Base-by-base conservation (phyloP, 2,329 filamentous ascomycete species). In the Fusarium continuum region DNA sequence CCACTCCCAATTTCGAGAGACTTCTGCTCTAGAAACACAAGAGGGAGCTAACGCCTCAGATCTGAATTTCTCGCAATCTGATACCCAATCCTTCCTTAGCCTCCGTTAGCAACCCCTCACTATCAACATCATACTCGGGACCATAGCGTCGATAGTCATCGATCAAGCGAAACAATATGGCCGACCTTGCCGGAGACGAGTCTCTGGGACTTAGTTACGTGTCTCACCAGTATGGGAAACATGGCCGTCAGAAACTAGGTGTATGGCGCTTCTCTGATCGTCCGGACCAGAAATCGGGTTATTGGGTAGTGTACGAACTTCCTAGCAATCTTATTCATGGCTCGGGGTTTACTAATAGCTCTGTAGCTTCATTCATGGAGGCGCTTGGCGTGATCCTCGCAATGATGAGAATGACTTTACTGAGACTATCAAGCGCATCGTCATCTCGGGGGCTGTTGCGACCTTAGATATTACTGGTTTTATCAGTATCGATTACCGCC, bases 401-500 rank as follows among this genome's bases (percentile, higher is more conserved):
- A 77, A 82, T 50, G 77, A 77, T 35, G 77, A 80, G 23, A 69
- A 78, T 46, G 78, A 78, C 52, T 84, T 85, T 65, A 59, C 72
- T 22, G 75, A 81, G 5, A 77, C 79, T 44, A 77, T 86, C 44
- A 72, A 76, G 53, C 69, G 74, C 29, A 73, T 86, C 55, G 69
- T 80, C 39, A 57, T 67, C n/a, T 70, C 67, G 6, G 62, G 65
- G 23, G 58, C 72, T 22, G 57, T 70, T 23, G 49, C 67, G 17
- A 56, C 54, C 8, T 57, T 73, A 22, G 72, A 75, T 43, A 78
- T 91, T 54, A 83, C 84, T 19, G 88, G 84, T 56, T 85, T 91
- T 70, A 84, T 87, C 23, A 88, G 87, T 38, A 75, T 89, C 53
- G 84, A 87, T 69, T 89, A 89, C 75, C 80, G 86, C 8, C 82